Percentiles rank a stretch among this genome's conserved stretches.
Conservation (phyloP, 2,329 filamentous ascomycete genomes). For the Parastagonospora avenae region DNA sequence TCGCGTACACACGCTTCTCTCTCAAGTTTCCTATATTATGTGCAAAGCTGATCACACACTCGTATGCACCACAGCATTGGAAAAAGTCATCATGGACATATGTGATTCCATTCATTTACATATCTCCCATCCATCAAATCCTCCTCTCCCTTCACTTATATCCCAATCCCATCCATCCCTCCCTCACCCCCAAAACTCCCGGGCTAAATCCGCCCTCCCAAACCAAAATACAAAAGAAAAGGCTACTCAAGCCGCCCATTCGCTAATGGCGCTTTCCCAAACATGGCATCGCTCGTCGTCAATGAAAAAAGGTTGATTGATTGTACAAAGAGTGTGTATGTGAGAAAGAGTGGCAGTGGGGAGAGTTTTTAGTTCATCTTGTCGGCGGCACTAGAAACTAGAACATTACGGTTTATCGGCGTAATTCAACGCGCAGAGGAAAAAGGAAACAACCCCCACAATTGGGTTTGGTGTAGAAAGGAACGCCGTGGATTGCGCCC, state of each 20-base stretch:
- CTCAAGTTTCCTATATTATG: too few species aligned
- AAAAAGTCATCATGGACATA: neutral
- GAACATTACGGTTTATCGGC: slow-evolving; percentile 32
- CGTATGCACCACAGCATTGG: too few species aligned
- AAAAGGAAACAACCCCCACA: slow-evolving; percentile 18
- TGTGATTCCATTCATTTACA: neutral
- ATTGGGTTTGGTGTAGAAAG: slow-evolving; percentile 1
- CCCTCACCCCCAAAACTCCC: neutral
- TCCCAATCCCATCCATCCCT: neutral
- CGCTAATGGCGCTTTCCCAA: neutral
- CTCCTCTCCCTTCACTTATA: neutral
- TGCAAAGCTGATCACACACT: too few species aligned
- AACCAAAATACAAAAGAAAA: neutral
- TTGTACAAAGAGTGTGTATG: neutral
- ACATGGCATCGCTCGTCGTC: neutral
- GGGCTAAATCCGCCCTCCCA: neutral
- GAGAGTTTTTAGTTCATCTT: neutral
- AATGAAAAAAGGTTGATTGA: neutral
- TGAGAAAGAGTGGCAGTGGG: neutral
- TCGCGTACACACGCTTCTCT: too few species aligned
- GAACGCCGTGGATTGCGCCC: neutral
- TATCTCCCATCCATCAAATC: neutral
- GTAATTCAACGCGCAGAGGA: slow-evolving; percentile 29
- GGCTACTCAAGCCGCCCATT: neutral
- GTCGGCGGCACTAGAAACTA: slow-evolving; percentile 18